These are phyloP conservation scores for Mycogone perniciosa DNA, from an alignment of 2,329 filamentous ascomycete genomes.

Conservation along the genomic window DNA sequence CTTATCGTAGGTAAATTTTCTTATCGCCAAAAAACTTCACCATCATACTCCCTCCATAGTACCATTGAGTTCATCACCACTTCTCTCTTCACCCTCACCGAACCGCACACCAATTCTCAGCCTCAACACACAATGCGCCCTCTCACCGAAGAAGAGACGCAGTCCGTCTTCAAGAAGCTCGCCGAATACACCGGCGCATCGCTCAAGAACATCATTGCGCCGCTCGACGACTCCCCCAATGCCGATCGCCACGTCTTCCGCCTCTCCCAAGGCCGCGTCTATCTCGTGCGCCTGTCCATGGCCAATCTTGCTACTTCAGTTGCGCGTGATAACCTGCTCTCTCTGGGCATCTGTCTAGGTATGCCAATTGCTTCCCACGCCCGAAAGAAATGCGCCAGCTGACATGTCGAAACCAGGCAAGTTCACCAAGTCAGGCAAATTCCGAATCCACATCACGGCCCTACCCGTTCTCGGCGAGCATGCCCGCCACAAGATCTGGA, in stretches of 20 bases:
- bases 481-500: constrained; percentile 94
- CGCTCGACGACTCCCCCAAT: constrained; percentile 59
- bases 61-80: not conserved
- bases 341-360: constrained; percentile 79
- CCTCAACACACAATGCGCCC: constrained; percentile 57
- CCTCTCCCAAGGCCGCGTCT: constrained; percentile 74
- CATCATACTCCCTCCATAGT: not conserved
- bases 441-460: constrained; percentile 85
- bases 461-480: constrained; percentile 84
- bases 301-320: constrained; percentile 89
- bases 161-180: constrained; percentile 84
- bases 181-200: constrained; percentile 88
- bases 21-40: not conserved
- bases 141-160: constrained; percentile 72
- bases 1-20: not conserved
- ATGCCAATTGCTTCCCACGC: constrained; percentile 14
- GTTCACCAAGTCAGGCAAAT: constrained; percentile 95
- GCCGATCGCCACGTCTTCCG: constrained; percentile 81
- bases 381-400: too few species aligned
- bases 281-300: constrained; percentile 84
- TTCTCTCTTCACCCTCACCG: too few species aligned
- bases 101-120: not conserved
- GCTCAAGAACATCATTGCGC: constrained; percentile 76
- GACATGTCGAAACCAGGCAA: constrained; percentile 52
- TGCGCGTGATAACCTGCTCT: constrained; percentile 73